phyloP scores from a whole-genome alignment of 306 rosid species.

The Fragaria iinumae region DNA sequence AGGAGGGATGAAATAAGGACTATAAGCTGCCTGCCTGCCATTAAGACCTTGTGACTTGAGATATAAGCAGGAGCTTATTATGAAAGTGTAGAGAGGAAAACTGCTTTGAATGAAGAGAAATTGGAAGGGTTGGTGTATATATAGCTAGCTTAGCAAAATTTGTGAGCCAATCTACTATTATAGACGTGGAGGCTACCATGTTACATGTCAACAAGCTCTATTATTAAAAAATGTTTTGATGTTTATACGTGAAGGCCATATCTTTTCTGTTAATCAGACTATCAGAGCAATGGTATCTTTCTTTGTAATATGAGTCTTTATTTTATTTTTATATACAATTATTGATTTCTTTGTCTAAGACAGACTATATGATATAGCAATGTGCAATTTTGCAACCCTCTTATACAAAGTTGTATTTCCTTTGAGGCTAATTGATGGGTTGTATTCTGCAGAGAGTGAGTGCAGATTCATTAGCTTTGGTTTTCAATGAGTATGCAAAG shows the following conservation, averaged over 20 bases:
- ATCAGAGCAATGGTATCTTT: background rate
- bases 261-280: background rate
- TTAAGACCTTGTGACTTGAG: conserved; percentile 21
- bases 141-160: background rate
- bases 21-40: conserved; percentile 47
- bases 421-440: too few relatives aligned
- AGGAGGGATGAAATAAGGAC: conserved; percentile 38
- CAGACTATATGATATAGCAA: background rate
- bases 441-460: too few relatives aligned
- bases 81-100: conserved; percentile 1
- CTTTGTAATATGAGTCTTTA: background rate
- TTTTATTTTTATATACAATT: background rate
- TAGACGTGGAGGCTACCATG: conserved; percentile 58
- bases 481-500: background rate
- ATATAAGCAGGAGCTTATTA: conserved; percentile 19
- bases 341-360: background rate
- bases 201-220: conserved; percentile 32
- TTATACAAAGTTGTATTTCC: too few relatives aligned
- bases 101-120: conserved; percentile 1
- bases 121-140: conserved; percentile 23
- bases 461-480: background rate
- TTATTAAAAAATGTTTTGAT: background rate
- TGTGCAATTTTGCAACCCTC: background rate
- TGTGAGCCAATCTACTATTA: conserved; percentile 1
- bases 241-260: conserved; percentile 54